These are phyloP conservation scores for Sarcodon sp. DNA, from an alignment of 768 basidiomycete species.

Conservation along the genomic window DNA sequence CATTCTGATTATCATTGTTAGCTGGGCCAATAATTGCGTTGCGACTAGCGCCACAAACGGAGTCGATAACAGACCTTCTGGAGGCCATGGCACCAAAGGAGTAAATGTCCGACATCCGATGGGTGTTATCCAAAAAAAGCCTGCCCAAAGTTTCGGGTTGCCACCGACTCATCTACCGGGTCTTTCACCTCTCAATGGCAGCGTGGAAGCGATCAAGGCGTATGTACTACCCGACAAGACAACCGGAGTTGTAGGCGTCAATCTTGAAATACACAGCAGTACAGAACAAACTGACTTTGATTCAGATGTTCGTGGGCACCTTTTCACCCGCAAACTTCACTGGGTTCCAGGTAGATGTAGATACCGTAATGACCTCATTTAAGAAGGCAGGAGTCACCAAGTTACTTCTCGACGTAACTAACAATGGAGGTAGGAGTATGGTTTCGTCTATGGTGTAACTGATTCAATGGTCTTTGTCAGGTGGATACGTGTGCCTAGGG, in stretches of 20 bases:
- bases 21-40: conserved; percentile 49
- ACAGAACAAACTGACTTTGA: conserved; percentile 25
- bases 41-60: conserved; percentile 38
- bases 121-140: neutral
- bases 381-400: conserved; percentile 32
- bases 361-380: conserved; percentile 31
- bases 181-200: conserved; percentile 27
- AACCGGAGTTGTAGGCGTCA: conserved; percentile 40
- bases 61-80: conserved; percentile 17
- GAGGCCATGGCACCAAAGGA: neutral
- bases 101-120: neutral
- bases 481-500: conserved; percentile 51
- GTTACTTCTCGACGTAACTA: conserved; percentile 44
- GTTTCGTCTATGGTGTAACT: neutral
- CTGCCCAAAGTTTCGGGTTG: conserved; percentile 23
- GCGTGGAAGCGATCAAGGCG: conserved; percentile 38
- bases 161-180: conserved; percentile 36
- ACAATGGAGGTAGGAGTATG: conserved; percentile 44
- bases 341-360: conserved; percentile 38
- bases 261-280: conserved; percentile 31
- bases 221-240: conserved; percentile 40
- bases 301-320: conserved; percentile 47
- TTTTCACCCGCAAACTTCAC: conserved; percentile 31
- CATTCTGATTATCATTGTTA: conserved; percentile 9
- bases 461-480: conserved; percentile 15